Base-by-base conservation (phyloP, 495 filamentous ascomycete species). In the Penicillium daleae region DNA sequence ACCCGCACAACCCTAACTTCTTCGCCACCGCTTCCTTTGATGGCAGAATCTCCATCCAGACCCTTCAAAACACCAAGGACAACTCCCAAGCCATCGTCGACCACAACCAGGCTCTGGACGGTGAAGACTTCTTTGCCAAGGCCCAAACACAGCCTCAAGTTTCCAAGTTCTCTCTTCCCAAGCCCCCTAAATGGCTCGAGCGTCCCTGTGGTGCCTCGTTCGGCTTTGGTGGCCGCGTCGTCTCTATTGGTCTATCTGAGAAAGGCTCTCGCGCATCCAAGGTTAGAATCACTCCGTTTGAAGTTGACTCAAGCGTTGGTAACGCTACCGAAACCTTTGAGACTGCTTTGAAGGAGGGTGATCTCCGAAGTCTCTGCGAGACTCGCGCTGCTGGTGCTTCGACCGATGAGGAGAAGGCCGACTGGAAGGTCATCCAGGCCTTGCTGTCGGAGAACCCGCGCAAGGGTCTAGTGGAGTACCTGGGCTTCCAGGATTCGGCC, bases 21-120 rank as follows among this genome's bases (percentile, higher is more conserved):
- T 88, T 94, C 27, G 95, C 95, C 6, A 97, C 94, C 10, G 96
- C 96, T 19, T 96, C 94, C 3, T 98, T 98, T 65, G 95, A 98
- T 71, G 95, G 96, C 46, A 96, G 92, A 75, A 96, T 99, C 64
- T 87, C 88, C 17, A 82, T 99, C 24, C 93, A 97, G 66, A 93
- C 94, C 10, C 83, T 97, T 39, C 95, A 99, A 70, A 97, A 93
- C 70, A 97, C 93, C 22, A 83, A 81, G 60, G 82, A 85, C 52
- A 66, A 75, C 35, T 76, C 76, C n/a, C 72, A 83, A 56, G 74
- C 80, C 7, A 76, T 78, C 55, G 80, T 76, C 21, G 84, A 86
- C 57, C 85, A 89, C 37, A 83, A 84, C 50, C 89, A 91, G 72
- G 81, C 85, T 52, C 74, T 92, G 21, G 93, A 97, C 73, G 94